phyloP scores from a whole-genome alignment of 345 rosid species.

The Trapa incisa region DNA sequence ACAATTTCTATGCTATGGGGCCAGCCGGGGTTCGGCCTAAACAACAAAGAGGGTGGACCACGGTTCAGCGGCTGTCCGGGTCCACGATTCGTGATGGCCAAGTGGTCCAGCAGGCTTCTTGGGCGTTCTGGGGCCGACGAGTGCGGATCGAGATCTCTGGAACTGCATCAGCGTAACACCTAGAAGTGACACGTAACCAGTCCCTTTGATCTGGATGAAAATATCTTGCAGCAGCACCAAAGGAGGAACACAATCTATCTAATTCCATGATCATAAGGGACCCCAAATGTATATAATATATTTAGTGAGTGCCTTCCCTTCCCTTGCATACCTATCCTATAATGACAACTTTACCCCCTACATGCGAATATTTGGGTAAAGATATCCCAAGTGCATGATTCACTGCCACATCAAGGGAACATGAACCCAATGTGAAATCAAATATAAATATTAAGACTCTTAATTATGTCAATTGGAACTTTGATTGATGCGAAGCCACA shows the following conservation, averaged over 20 bases:
- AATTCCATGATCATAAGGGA: too few species aligned
- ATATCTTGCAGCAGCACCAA: background rate
- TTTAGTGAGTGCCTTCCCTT: background rate
- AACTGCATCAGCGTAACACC: constrained; percentile 6
- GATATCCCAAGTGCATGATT: background rate
- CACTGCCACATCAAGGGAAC: background rate
- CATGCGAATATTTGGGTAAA: background rate
- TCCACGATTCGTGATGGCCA: constrained; percentile 4
- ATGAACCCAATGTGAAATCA: background rate
- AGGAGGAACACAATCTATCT: background rate
- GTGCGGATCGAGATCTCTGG: constrained; percentile 19
- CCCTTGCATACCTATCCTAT: background rate
- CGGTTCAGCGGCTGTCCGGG: background rate
- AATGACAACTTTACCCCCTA: constrained; percentile 1
- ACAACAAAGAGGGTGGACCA: too few species aligned
- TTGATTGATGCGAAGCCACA: too few species aligned
- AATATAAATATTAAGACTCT: too few species aligned
- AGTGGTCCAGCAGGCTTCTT: constrained; percentile 7
- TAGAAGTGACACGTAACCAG: constrained; percentile 11
- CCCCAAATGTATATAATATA: too few species aligned
- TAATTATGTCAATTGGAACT: too few species aligned
- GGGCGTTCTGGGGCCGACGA: constrained; percentile 12
- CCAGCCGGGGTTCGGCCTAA: too few species aligned
- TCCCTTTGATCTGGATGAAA: background rate
- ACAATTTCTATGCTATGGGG: too few species aligned